Percentiles rank a stretch among this genome's conserved stretches.
Evolutionary conservation across 1,139 yeast genomes (phyloP).

Genomic region (Nakaseomyces glabratus): DNA sequence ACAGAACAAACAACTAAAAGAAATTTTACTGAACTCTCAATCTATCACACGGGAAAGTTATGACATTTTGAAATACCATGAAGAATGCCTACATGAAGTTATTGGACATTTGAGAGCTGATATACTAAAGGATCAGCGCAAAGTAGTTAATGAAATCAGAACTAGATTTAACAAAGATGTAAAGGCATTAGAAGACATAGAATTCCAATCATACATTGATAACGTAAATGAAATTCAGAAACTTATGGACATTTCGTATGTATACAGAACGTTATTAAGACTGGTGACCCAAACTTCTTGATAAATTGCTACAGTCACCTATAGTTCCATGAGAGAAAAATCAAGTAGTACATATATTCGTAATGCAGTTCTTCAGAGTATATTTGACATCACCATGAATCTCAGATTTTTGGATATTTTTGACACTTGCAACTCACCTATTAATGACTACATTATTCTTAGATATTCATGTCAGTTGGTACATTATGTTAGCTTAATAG

Average conservation of each 20-base stretch:
- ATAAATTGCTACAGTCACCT: too few species aligned
- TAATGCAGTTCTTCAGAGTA: too few species aligned
- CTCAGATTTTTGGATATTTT: too few species aligned
- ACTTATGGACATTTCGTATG: slow-evolving; percentile 18
- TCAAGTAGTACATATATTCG: too few species aligned
- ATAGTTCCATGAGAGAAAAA: too few species aligned
- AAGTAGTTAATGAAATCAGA: slow-evolving; percentile 12
- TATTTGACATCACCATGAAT: too few species aligned
- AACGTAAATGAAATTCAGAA: slow-evolving; percentile 18
- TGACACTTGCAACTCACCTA: too few species aligned
- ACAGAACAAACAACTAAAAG: slow-evolving; percentile 17
- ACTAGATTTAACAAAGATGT: slow-evolving; percentile 12
- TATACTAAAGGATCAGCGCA: slow-evolving; percentile 15
- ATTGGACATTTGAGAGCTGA: slow-evolving; percentile 19
- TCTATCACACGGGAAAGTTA: slow-evolving; percentile 13
- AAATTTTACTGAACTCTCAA: slow-evolving; percentile 11
- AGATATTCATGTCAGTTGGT: too few species aligned
- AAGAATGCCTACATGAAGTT: slow-evolving; percentile 17
- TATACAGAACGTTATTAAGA: slow-evolving; percentile 17
- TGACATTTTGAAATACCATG: slow-evolving; percentile 17
- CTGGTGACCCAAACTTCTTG: slow-evolving; percentile 11
- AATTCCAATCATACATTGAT: slow-evolving; percentile 18
- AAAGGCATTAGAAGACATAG: slow-evolving; percentile 18
- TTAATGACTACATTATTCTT: too few species aligned
- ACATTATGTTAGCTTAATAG: too few species aligned